Base-by-base conservation (phyloP, 805 yeast species). In the Candida koratica region DNA sequence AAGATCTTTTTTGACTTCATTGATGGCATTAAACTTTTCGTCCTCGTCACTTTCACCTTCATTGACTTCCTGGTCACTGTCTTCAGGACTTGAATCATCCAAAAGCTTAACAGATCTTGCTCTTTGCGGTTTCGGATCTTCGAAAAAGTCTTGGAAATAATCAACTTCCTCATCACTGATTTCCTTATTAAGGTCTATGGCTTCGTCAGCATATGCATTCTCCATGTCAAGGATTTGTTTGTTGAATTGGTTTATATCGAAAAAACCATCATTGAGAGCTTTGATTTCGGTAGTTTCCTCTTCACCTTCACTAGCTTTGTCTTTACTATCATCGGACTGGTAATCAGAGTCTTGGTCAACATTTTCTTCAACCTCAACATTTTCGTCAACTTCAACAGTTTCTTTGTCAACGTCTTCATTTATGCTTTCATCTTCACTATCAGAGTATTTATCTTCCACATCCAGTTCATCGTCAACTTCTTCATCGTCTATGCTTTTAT, bases 231-330 rank as follows among this genome's bases (percentile, higher is more conserved):
- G 52, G n/a, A 79, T 77, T 54, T 80, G 87, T 51, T 72, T 75
- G 60, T 83, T 85, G 65, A 84, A 90, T 36, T 83, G 84, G 46
- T 87, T 95, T 27, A 90, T 76, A 41, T 85, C 79, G 53, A 90
- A 90, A 47, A 88, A 81, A 5, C 79, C 85, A 50, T 86, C 95
- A 53, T 89, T 84, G 19, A 89, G 67, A 5, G 16, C 17, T 9
- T 43, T 18, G 28, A 11, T 48, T 26, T 41, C 48, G 8, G 31
- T 49, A 9, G 46, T 44, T 12, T 39, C 45, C 4, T 34, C 47
- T 28, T 34, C 32, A 6, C 14, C n/a, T 10, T 28, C n/a, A 10
- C 11, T 8, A 2, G 22, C 32, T 25, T 17, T 31, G 6, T 14
- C 23, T 7, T 23, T 22, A 16, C n/a, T 22, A 4, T 33, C 28